Conservation (phyloP, 176 grass and related monocot species). For the Sorghum bicolor region DNA sequence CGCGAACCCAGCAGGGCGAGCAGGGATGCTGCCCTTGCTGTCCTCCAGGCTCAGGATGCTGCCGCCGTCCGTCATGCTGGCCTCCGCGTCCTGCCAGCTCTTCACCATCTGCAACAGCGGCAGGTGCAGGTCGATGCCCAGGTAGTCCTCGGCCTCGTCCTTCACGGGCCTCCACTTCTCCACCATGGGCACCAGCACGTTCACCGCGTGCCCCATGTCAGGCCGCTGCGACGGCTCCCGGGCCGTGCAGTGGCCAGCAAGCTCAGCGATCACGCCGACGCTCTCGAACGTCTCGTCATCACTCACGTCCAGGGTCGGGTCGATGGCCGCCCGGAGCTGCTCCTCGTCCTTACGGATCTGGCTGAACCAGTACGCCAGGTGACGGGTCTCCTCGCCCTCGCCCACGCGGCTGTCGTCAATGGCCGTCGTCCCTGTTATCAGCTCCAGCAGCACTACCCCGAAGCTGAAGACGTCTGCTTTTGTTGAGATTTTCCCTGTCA, state of each 20-base stretch:
- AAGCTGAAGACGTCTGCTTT: constrained; percentile 96
- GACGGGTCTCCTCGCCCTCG: constrained; percentile 78
- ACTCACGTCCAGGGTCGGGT: constrained; percentile 52
- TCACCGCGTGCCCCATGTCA: constrained; percentile 84
- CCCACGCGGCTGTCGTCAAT: constrained; percentile 69
- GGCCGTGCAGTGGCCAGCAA: constrained; percentile 78
- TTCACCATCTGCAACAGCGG: constrained; percentile 96
- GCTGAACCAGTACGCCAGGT: constrained; percentile 78
- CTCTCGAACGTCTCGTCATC: constrained; percentile 69
- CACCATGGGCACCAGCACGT: constrained; percentile 66
- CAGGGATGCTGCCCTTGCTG: constrained; percentile 96
- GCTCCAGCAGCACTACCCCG: constrained; percentile 93
- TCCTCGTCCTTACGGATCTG: constrained; percentile 63
- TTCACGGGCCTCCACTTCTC: constrained; percentile 90
- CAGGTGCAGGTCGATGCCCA: constrained; percentile 83
- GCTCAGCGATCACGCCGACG: constrained; percentile 62
- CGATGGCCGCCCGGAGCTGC: constrained; percentile 67
- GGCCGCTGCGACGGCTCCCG: constrained; percentile 78
- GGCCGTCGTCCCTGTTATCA: constrained; percentile 80
- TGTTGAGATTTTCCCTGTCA: constrained; percentile 91
- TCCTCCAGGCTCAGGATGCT: constrained; percentile 76
- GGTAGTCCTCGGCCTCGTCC: constrained; percentile 77
- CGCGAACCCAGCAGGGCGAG: constrained; percentile 75
- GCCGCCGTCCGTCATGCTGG: constrained; percentile 39
- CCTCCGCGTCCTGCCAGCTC: constrained; percentile 83